Evolutionary conservation across 805 yeast species (phyloP).

Genomic region (Yarrowia keelungensis): DNA sequence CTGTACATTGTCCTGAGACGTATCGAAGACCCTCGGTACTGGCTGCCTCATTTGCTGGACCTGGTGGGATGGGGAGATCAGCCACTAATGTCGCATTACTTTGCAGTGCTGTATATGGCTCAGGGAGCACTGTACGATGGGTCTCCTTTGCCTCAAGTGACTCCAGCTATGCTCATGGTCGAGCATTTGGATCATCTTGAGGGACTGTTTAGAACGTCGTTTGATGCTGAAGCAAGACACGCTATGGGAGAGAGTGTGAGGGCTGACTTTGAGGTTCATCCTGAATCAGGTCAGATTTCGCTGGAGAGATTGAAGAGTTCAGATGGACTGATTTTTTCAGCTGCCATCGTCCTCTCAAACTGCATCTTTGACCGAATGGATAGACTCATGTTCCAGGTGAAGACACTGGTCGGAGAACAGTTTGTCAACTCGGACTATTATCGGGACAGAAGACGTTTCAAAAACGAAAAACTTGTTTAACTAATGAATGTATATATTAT

Average conservation of each 20-base stretch:
- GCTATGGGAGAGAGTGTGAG: constrained; percentile 5
- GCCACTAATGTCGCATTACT: constrained; percentile 45
- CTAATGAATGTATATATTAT: background rate
- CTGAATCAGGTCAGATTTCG: background rate
- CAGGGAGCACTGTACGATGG: constrained; percentile 47
- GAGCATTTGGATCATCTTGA: constrained; percentile 40
- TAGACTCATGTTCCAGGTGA: constrained; percentile 46
- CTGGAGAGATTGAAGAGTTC: constrained; percentile 37
- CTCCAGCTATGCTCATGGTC: constrained; percentile 46
- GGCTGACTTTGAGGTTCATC: background rate
- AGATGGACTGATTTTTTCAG: constrained; percentile 45
- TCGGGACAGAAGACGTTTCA: constrained; percentile 13
- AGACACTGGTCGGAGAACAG: constrained; percentile 51
- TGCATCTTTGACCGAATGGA: constrained; percentile 49
- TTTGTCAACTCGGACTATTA: constrained; percentile 45
- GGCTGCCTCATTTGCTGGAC: constrained; percentile 43
- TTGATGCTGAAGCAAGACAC: background rate
- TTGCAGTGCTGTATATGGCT: constrained; percentile 49
- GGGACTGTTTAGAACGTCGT: background rate
- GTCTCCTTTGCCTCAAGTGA: constrained; percentile 48
- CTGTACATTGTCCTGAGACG: constrained; percentile 46
- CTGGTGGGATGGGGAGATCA: constrained; percentile 48
- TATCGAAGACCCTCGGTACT: constrained; percentile 43
- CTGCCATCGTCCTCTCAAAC: constrained; percentile 45
- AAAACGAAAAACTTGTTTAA: constrained; percentile 19